Conservation (phyloP, 441 rosid species). For the Corymbia calophylla region DNA sequence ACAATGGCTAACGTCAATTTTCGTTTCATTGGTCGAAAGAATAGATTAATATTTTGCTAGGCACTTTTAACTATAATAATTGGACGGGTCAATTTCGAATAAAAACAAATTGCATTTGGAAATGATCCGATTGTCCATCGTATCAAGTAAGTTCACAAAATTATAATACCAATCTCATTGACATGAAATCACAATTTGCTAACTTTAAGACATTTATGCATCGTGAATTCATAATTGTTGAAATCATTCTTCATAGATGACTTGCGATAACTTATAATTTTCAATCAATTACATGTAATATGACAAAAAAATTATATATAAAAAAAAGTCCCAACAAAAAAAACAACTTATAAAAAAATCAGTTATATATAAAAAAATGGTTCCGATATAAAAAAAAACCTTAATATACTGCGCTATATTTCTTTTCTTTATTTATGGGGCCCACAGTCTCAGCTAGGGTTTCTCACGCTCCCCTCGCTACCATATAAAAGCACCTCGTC, state of each 20-base stretch:
- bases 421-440: background rate
- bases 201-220: background rate
- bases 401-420: background rate
- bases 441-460: background rate
- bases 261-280: rapidly evolving
- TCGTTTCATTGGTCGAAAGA: rapidly evolving
- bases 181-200: background rate
- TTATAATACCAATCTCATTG: rapidly evolving
- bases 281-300: background rate
- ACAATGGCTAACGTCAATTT: background rate
- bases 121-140: rapidly evolving
- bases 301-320: no score
- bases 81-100: background rate
- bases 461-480: background rate
- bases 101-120: background rate
- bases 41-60: background rate
- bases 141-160: background rate
- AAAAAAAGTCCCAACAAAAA: no score
- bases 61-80: no score
- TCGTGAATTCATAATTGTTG: rapidly evolving
- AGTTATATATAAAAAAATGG: no score
- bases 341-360: no score
- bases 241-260: background rate
- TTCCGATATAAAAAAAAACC: no score
- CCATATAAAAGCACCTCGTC: background rate